Conservation (phyloP, 345 rosid genomes). For the Eucalyptus polyanthemos region DNA sequence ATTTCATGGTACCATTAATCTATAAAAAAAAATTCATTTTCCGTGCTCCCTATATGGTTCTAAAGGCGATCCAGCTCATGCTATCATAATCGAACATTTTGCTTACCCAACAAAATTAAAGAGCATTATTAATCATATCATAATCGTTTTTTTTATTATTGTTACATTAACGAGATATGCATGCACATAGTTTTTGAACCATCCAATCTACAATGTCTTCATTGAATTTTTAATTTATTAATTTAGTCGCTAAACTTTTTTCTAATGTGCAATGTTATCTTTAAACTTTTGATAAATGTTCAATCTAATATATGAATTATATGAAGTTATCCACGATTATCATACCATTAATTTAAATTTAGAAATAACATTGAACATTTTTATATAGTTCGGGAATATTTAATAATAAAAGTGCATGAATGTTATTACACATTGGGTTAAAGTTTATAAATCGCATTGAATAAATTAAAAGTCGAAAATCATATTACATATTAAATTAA, state of each 20-base stretch:
- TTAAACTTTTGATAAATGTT: neutral
- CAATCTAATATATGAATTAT: rapidly evolving
- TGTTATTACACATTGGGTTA: rapidly evolving
- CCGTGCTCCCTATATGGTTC: neutral
- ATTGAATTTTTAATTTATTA: neutral
- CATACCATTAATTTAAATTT: neutral
- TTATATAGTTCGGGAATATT: rapidly evolving
- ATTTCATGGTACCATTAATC: neutral
- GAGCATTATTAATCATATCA: neutral
- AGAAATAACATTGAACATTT: rapidly evolving
- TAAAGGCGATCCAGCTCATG: neutral
- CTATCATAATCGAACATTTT: neutral
- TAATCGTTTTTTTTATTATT: neutral
- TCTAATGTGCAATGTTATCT: rapidly evolving
- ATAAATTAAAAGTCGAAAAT: rapidly evolving
- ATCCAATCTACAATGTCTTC: neutral
- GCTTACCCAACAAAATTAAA: neutral
- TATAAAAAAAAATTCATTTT: neutral
- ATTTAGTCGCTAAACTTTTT: rapidly evolving
- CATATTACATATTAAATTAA: rapidly evolving
- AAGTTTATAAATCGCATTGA: rapidly evolving
- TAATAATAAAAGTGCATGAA: neutral
- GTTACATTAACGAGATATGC: too few species aligned
- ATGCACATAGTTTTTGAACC: too few species aligned
- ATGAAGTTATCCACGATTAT: neutral